These are phyloP conservation scores for Lactifluus piperatus DNA, from an alignment of 768 basidiomycete species.

Conservation along the genomic window DNA sequence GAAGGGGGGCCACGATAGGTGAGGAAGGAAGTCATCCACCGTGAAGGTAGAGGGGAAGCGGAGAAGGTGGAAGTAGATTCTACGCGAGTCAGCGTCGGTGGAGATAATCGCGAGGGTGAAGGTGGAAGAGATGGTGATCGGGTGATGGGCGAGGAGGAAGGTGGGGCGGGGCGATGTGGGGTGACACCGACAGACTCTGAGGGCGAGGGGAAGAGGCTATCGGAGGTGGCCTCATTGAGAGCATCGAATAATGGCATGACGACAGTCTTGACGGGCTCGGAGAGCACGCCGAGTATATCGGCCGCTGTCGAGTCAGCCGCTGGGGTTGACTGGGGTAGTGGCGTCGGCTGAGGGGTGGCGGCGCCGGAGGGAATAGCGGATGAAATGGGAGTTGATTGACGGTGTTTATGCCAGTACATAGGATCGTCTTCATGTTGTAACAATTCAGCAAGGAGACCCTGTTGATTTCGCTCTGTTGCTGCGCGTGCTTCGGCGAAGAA, in stretches of 20 bases:
- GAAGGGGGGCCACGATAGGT: constrained; percentile 23
- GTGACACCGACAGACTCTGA: not conserved
- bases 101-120: constrained; percentile 27
- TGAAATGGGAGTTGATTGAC: not conserved
- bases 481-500: constrained; percentile 50
- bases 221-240: constrained; percentile 17
- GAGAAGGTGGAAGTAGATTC: constrained; percentile 30
- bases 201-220: not conserved
- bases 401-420: constrained; percentile 35
- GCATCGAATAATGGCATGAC: constrained; percentile 5
- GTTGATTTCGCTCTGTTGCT: constrained; percentile 43
- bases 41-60: constrained; percentile 36
- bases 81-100: constrained; percentile 31
- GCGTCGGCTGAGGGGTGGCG: constrained; percentile 13
- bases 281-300: not conserved
- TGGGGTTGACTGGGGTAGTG: not conserved
- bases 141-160: constrained; percentile 11
- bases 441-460: constrained; percentile 53
- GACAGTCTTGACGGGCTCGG: not conserved
- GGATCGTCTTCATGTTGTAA: constrained; percentile 63
- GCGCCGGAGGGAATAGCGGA: constrained; percentile 2
- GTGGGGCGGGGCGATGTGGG: constrained; percentile 8
- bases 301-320: not conserved
- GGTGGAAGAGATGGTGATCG: constrained; percentile 28
- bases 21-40: constrained; percentile 42